phyloP scores from a whole-genome alignment of 345 rosid species.

The Euclidium syriacum region DNA sequence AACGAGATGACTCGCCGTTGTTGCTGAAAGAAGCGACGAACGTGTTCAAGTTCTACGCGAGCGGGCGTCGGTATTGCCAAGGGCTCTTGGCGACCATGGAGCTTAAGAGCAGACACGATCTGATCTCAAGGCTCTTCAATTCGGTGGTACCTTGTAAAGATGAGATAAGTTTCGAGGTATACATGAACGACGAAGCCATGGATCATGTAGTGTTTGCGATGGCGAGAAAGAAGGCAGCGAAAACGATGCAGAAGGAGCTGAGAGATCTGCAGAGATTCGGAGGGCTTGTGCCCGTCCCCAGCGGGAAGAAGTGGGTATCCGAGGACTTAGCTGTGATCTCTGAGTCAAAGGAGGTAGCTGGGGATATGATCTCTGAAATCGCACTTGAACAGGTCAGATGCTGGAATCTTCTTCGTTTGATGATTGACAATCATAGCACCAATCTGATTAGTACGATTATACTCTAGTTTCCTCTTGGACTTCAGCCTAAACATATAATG shows the following conservation, averaged over 20 bases:
- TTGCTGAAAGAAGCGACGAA: constrained; percentile 84
- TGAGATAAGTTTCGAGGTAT: constrained; percentile 86
- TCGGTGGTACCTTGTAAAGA: constrained; percentile 81
- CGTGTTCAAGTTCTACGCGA: constrained; percentile 89
- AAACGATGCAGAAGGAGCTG: constrained; percentile 78
- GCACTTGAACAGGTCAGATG: constrained; percentile 85
- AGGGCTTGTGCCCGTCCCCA: constrained; percentile 31
- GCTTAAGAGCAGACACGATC: constrained; percentile 92
- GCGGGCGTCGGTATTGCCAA: constrained; percentile 89
- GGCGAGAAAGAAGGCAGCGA: constrained; percentile 86
- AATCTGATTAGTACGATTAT: not conserved
- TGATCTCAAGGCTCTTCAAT: constrained; percentile 68
- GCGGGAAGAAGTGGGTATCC: constrained; percentile 73
- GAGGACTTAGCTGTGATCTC: constrained; percentile 75
- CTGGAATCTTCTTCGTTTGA: not conserved
- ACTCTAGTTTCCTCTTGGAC: not conserved
- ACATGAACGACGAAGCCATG: constrained; percentile 90
- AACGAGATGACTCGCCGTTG: constrained; percentile 79
- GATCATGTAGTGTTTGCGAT: constrained; percentile 76
- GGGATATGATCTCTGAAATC: constrained; percentile 79
- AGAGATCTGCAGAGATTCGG: constrained; percentile 85
- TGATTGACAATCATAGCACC: not conserved
- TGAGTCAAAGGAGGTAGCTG: constrained; percentile 90
- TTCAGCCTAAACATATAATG: not conserved
- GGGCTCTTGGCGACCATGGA: constrained; percentile 94